Percentiles rank a stretch among this genome's conserved stretches.
phyloP scores from a whole-genome alignment of 2,329 filamentous ascomycete genomes.

The Alternaria conjuncta region DNA sequence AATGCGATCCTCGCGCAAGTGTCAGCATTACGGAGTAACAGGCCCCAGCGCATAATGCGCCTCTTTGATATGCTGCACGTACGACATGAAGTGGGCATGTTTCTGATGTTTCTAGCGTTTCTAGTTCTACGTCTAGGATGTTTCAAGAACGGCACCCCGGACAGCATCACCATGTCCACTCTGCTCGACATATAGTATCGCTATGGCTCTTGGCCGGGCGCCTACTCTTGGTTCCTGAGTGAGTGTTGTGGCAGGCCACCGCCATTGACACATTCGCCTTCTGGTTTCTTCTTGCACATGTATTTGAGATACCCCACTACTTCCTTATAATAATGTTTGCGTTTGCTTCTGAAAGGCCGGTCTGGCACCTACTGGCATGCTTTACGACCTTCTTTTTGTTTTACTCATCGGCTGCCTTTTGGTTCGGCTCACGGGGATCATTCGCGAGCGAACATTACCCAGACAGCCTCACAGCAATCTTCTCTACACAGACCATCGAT shows the following conservation, averaged over 20 bases:
- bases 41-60: not conserved
- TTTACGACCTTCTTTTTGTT: constrained; percentile 22
- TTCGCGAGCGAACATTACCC: constrained; percentile 1
- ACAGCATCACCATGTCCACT: not conserved
- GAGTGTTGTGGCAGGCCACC: constrained; percentile 13
- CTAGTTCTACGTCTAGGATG: constrained; percentile 29
- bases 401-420: constrained; percentile 20
- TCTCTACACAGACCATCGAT: constrained; percentile 30
- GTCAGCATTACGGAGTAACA: not conserved
- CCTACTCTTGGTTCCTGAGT: not conserved
- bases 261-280: constrained; percentile 5
- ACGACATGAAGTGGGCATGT: constrained; percentile 7
- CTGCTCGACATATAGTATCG: constrained; percentile 19
- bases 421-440: constrained; percentile 17
- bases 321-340: constrained; percentile 36
- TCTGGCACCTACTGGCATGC: constrained; percentile 34
- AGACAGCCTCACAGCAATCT: constrained; percentile 14
- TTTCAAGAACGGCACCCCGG: constrained; percentile 25
- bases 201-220: not conserved
- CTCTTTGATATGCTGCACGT: not conserved
- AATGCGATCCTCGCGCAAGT: not conserved
- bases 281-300: constrained; percentile 7
- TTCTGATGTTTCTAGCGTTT: constrained; percentile 14
- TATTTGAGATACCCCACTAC: constrained; percentile 11
- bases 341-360: constrained; percentile 26